Base-by-base conservation (phyloP, 2,329 filamentous ascomycete genomes). In the Cladosporium halotolerans region DNA sequence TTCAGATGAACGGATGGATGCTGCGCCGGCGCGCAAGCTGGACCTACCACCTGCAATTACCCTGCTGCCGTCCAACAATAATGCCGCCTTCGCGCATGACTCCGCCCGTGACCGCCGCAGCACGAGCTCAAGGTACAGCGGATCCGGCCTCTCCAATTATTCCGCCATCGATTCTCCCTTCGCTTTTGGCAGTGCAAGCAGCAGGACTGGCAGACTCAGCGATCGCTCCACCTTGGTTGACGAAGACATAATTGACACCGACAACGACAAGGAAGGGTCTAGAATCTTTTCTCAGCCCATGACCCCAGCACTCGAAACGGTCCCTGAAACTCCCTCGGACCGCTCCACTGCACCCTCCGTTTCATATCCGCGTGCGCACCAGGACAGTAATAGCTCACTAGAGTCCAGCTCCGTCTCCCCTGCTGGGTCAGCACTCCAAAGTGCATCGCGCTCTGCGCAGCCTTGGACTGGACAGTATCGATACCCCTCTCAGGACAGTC, bases 301-400 rank as follows among this genome's bases (percentile, higher is more conserved):
- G 48, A 32, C 31, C 31, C 13, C 40, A 38, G 57, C 59, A 53
- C 60, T 65, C 40, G 56, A 65, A 53, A 63, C 63, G 44, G 56
- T 66, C 53, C 54, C 59, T 53, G 65, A 67, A 60, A 53, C 58
- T 38, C 64, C 64, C 39, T 60, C 57, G 34, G 59, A 61, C 40
- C 53, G 45, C 13, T 40, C 59, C 47, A 60, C 58, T 14, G 51
- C 40, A 51, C 48, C 48, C 48, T 51, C 48, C 44, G 48, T 51
- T 51, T 51, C 48, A 51, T 50, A 40, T 10, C 28, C 18, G 18
- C 33, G 44, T 44, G 36, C 28, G 32, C 18, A 18, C 31, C 31
- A 43, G 13, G 33, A 34, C 31, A 43, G 40, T 43, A 32, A 51
- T 44, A 51, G 31, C 5, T n/a, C 28, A 14, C 48, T 40, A 18